A percentile compares a stretch with the other conserved stretches of the same genome.
phyloP scores from a whole-genome alignment of 768 basidiomycete species.

The Agaricus blazei region DNA sequence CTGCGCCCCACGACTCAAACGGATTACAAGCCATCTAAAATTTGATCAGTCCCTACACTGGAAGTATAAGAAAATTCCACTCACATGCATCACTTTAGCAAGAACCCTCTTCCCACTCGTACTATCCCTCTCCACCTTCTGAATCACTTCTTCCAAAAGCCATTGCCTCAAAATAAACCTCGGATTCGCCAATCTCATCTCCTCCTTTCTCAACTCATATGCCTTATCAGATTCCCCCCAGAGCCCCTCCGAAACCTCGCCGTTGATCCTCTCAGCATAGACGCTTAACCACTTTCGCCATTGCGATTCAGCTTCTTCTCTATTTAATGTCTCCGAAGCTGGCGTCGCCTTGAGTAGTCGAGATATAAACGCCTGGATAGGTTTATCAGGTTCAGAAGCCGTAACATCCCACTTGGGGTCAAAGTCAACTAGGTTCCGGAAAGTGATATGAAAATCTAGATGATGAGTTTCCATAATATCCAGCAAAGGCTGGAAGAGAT shows the following conservation, averaged over 20 bases:
- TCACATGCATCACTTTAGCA: slow-evolving; percentile 77
- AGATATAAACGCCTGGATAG: slow-evolving; percentile 37
- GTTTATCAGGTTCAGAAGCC: not conserved
- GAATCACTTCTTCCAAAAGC: slow-evolving; percentile 92
- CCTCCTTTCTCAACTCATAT: slow-evolving; percentile 42
- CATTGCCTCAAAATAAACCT: slow-evolving; percentile 93
- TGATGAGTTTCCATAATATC: slow-evolving; percentile 63
- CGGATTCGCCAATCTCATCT: slow-evolving; percentile 68
- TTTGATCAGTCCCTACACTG: not conserved
- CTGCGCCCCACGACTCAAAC: slow-evolving; percentile 85
- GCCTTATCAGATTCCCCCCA: slow-evolving; percentile 23
- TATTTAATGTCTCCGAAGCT: slow-evolving; percentile 38
- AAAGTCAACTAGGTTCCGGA: slow-evolving; percentile 70
- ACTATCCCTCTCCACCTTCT: slow-evolving; percentile 61
- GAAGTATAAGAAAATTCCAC: slow-evolving; percentile 21
- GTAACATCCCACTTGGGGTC: slow-evolving; percentile 26
- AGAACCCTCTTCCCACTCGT: slow-evolving; percentile 61
- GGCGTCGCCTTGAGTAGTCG: slow-evolving; percentile 43
- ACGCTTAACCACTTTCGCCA: slow-evolving; percentile 61
- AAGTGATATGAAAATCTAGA: slow-evolving; percentile 87
- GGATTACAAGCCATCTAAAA: slow-evolving; percentile 86
- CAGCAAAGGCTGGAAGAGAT: slow-evolving; percentile 65
- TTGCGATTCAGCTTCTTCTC: slow-evolving; percentile 39
- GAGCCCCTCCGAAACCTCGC: slow-evolving; percentile 46
- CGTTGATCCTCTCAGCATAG: slow-evolving; percentile 55